Conservation (phyloP, 1,139 yeast genomes). For the Geotrichum aggregatum region DNA sequence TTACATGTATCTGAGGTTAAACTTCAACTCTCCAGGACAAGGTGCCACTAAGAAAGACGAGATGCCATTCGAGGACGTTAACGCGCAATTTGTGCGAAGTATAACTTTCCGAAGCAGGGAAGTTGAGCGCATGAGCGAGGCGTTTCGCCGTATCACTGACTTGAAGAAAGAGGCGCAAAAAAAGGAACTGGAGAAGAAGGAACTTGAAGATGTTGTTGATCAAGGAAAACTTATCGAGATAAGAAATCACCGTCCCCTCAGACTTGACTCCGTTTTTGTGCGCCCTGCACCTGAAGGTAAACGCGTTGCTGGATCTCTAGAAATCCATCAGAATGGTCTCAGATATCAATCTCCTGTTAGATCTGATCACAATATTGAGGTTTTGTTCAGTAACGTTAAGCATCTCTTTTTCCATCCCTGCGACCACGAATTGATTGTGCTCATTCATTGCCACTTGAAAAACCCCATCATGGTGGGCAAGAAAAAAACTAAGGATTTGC, state of each 20-base stretch:
- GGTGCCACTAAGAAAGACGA: slow-evolving; percentile 65
- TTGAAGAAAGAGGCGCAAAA: slow-evolving; percentile 88
- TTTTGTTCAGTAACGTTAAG: slow-evolving; percentile 83
- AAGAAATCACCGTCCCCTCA: slow-evolving; percentile 73
- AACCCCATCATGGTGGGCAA: slow-evolving; percentile 94
- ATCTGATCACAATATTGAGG: slow-evolving; percentile 81
- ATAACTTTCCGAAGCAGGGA: slow-evolving; percentile 87
- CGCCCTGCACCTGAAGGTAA: slow-evolving; percentile 97
- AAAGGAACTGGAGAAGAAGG: slow-evolving; percentile 86
- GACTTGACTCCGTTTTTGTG: slow-evolving; percentile 81
- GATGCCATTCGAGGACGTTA: slow-evolving; percentile 79
- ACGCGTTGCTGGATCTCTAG: slow-evolving; percentile 85
- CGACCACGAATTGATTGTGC: slow-evolving; percentile 87
- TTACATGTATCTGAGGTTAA: slow-evolving; percentile 80
- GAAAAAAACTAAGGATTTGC: slow-evolving; percentile 91
- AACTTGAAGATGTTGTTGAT: slow-evolving; percentile 88
- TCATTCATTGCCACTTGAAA: slow-evolving; percentile 88
- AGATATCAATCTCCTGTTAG: slow-evolving; percentile 83
- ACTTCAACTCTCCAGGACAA: slow-evolving; percentile 90
- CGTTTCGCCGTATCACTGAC: slow-evolving; percentile 84
- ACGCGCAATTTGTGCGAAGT: slow-evolving; percentile 76
- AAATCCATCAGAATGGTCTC: slow-evolving; percentile 93
- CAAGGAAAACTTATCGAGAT: slow-evolving; percentile 86
- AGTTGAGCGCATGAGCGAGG: slow-evolving; percentile 86
- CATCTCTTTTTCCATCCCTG: slow-evolving; percentile 95